A percentile compares a stretch with the other conserved stretches of the same genome.
Evolutionary conservation across 1,284 basidiomycete species (phyloP).

Genomic region (Boletus mariae): DNA sequence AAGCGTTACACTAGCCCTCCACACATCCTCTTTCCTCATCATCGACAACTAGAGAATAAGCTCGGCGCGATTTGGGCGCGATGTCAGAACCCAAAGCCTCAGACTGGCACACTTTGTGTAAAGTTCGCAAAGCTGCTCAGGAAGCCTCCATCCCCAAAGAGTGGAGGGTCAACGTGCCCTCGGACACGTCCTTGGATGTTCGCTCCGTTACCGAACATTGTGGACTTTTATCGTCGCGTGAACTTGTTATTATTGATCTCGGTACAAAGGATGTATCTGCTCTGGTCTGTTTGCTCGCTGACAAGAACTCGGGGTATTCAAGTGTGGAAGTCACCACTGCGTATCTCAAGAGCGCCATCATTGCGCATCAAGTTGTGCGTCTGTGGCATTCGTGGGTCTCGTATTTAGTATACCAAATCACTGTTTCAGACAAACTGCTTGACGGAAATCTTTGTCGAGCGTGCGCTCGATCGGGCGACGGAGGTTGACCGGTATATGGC

Average conservation of each 20-base stretch:
- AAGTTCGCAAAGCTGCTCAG: slow-evolving; percentile 19
- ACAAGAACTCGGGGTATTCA: slow-evolving; percentile 38
- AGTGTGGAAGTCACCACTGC: slow-evolving; percentile 68
- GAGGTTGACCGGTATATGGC: slow-evolving; percentile 53
- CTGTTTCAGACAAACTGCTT: slow-evolving; percentile 57
- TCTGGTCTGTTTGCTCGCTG: slow-evolving; percentile 37
- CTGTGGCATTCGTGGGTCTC: background rate
- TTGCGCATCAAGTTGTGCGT: slow-evolving; percentile 80
- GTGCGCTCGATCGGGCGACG: slow-evolving; percentile 53
- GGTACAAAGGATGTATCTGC: slow-evolving; percentile 37
- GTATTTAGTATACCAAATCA: background rate
- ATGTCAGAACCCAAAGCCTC: slow-evolving; percentile 9
- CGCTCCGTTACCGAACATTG: slow-evolving; percentile 52
- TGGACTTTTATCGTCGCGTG: slow-evolving; percentile 55
- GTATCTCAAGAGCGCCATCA: slow-evolving; percentile 74
- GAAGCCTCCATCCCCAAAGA: slow-evolving; percentile 23
- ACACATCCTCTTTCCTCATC: too few species aligned
- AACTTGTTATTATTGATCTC: slow-evolving; percentile 64
- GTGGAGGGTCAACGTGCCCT: slow-evolving; percentile 34
- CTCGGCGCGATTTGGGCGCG: background rate
- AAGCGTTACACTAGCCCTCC: too few species aligned
- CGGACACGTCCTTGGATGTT: slow-evolving; percentile 48
- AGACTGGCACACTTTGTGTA: slow-evolving; percentile 22
- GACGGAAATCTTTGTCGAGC: slow-evolving; percentile 65
- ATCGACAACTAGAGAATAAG: background rate